A percentile compares a stretch with the other conserved stretches of the same genome.
Evolutionary conservation across 164 flowering plant genomes (phyloP).

Genomic region (Tinospora cordifolia): DNA sequence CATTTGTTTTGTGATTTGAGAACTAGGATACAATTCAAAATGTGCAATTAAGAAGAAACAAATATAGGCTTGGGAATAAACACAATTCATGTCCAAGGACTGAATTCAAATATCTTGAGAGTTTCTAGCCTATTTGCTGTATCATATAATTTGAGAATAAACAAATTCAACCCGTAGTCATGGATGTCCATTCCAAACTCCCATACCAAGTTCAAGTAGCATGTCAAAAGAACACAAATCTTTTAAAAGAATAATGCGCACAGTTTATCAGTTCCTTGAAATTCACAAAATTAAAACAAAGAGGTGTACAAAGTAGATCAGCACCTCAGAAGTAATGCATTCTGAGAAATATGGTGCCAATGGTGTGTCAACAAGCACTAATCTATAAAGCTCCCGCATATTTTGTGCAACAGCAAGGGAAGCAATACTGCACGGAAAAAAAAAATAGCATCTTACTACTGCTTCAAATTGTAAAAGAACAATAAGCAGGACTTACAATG

Average conservation of each 20-base stretch:
- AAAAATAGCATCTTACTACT: background rate
- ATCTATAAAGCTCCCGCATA: constrained; percentile 91
- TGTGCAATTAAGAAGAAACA: no score
- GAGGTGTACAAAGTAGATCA: background rate
- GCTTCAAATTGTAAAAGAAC: background rate
- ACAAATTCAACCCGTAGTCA: no score
- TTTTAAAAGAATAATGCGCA: background rate
- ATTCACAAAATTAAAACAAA: background rate
- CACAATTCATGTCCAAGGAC: no score
- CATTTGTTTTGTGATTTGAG: no score
- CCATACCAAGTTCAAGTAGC: no score
- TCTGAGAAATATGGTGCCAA: constrained; percentile 98
- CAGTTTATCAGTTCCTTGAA: background rate
- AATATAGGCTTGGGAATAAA: no score
- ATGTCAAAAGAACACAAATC: background rate
- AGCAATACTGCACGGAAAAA: constrained; percentile 70
- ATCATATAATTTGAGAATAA: no score
- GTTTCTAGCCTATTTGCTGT: no score
- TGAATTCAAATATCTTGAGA: no score
- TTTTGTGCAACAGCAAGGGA: constrained; percentile 97
- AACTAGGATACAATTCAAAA: no score
- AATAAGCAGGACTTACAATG: background rate
- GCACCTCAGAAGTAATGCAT: constrained; percentile 97
- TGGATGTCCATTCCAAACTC: no score
- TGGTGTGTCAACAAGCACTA: constrained; percentile 99